Conservation (phyloP, 192 early-diverging fungal genomes). For the Ramicandelaber brevisporus region DNA sequence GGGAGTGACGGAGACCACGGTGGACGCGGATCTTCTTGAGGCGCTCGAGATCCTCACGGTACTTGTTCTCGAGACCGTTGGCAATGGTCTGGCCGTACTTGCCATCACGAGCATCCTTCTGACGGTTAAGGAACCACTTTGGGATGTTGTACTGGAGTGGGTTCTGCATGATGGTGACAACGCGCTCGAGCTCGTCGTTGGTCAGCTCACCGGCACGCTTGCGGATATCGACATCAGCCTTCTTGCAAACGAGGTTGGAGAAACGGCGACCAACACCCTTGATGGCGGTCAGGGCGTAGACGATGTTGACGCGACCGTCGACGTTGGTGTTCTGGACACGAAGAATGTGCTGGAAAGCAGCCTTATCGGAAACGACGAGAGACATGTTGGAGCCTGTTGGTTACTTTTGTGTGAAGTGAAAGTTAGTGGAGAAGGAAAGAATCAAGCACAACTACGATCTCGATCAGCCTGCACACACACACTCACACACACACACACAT, state of each 20-base stretch:
- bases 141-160: constrained; percentile 99
- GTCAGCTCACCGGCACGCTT: constrained; percentile 97
- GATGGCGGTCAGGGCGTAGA: constrained; percentile 90
- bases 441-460: too few relatives aligned
- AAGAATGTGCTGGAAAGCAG: constrained; percentile 89
- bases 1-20: constrained; percentile 98
- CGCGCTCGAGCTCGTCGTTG: constrained; percentile 92
- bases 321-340: constrained; percentile 99
- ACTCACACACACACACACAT: too few relatives aligned
- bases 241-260: constrained; percentile 97
- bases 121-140: constrained; percentile 98
- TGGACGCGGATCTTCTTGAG: constrained; percentile 98
- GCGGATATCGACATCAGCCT: constrained; percentile 91
- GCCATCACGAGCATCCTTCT: constrained; percentile 91
- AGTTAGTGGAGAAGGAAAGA: constrained; percentile 1
- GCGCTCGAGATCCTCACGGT: constrained; percentile 96
- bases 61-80: constrained; percentile 82
- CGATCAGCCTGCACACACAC: too few relatives aligned
- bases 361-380: constrained; percentile 74
- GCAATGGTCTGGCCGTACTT: constrained; percentile 87
- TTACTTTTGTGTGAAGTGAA: neutral
- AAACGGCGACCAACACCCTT: constrained; percentile 98
- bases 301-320: constrained; percentile 81
- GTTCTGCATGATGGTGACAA: constrained; percentile 98
- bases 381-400: too few relatives aligned